phyloP scores from a whole-genome alignment of 192 early-diverging fungal species.

The Fimicolochytrium jonesii region DNA sequence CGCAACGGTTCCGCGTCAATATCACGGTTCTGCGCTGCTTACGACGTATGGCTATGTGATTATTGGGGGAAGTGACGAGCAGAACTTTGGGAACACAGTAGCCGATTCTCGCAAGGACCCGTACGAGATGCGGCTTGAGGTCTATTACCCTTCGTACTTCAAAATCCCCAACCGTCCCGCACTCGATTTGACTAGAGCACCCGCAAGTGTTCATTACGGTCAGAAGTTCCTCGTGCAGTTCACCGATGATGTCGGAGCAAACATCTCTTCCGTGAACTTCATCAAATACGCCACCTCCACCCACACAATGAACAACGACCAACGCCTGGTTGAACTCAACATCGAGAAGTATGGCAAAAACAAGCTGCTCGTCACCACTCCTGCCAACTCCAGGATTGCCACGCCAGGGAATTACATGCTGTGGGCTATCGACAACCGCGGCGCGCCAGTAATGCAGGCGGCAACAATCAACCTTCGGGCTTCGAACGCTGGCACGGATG shows the following conservation, averaged over 20 bases:
- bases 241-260: background rate
- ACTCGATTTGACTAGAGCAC: background rate
- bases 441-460: conserved; percentile 16
- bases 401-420: conserved; percentile 31
- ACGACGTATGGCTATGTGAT: conserved; percentile 33
- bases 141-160: conserved; percentile 15
- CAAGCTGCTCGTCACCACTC: conserved; percentile 9
- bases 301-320: conserved; percentile 26
- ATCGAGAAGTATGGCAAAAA: background rate
- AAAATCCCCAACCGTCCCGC: conserved; percentile 24
- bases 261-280: conserved; percentile 11
- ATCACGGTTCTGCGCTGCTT: conserved; percentile 36
- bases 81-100: conserved; percentile 35
- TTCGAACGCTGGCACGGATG: conserved; percentile 6
- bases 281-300: conserved; percentile 25
- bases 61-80: conserved; percentile 40
- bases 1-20: conserved; percentile 16
- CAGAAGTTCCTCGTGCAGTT: conserved; percentile 17
- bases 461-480: conserved; percentile 15
- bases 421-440: conserved; percentile 17
- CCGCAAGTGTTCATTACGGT: background rate
- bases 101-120: conserved; percentile 6
- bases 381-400: conserved; percentile 18
- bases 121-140: conserved; percentile 11
- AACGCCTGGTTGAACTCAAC: conserved; percentile 17